Conservation (phyloP, 768 basidiomycete genomes). For the Russula vinacea region DNA sequence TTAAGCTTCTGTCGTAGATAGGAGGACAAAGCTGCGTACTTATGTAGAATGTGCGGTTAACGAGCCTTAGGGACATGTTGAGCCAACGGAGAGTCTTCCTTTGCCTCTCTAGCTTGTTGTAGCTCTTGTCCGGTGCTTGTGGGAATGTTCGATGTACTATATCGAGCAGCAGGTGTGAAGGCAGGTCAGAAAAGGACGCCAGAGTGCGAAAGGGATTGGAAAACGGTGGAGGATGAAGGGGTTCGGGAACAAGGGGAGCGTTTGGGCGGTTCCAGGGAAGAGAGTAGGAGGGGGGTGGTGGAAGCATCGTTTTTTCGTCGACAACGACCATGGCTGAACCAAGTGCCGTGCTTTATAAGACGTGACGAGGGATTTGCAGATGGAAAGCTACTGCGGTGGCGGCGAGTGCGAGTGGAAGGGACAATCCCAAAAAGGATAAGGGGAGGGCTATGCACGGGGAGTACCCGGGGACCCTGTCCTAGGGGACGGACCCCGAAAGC, state of each 20-base stretch:
- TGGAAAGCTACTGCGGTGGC: neutral
- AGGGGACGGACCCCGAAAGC: slow-evolving; percentile 16
- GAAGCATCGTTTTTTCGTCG: slow-evolving; percentile 17
- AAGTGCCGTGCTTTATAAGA: neutral
- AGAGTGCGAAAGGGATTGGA: neutral
- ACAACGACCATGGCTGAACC: slow-evolving; percentile 41
- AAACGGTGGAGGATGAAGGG: slow-evolving; percentile 19
- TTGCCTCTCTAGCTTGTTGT: slow-evolving; percentile 48
- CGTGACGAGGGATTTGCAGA: neutral
- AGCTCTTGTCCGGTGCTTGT: slow-evolving; percentile 41
- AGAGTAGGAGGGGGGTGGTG: slow-evolving; percentile 23
- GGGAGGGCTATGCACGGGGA: neutral
- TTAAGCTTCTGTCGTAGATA: neutral
- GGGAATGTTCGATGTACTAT: slow-evolving; percentile 68
- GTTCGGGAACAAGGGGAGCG: neutral
- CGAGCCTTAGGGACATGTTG: slow-evolving; percentile 55
- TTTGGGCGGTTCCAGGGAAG: neutral
- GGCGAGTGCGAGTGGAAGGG: neutral
- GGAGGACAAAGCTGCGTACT: slow-evolving; percentile 40
- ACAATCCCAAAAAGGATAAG: neutral
- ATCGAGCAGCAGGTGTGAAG: slow-evolving; percentile 63
- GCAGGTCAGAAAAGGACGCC: slow-evolving; percentile 41
- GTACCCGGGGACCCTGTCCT: slow-evolving; percentile 11
- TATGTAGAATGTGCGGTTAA: slow-evolving; percentile 65
- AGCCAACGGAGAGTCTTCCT: slow-evolving; percentile 74